phyloP scores from a whole-genome alignment of 129 eudicot species.

The Centaurea solstitialis region DNA sequence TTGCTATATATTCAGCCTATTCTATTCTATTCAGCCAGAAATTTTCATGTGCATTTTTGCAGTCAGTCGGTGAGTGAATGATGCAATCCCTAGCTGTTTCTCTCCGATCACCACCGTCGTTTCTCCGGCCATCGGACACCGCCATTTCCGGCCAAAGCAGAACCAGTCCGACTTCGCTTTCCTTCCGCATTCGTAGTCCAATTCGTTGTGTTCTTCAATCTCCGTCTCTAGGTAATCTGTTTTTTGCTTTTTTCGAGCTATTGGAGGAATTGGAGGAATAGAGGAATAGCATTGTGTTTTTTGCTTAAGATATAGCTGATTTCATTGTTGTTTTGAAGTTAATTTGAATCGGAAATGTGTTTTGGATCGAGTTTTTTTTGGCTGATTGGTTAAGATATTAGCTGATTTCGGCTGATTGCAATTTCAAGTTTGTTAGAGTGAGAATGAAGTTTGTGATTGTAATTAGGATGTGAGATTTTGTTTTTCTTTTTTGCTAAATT shows the following conservation, averaged over 20 bases:
- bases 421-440: constrained; percentile 1
- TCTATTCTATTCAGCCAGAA: neutral
- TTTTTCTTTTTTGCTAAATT: constrained; percentile 4
- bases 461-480: constrained; percentile 8
- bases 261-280: too few relatives aligned
- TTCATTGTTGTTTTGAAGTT: neutral
- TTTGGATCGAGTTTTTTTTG: neutral
- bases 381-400: constrained; percentile 11
- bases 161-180: constrained; percentile 7
- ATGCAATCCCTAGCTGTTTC: constrained; percentile 52
- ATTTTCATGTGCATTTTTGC: constrained; percentile 22
- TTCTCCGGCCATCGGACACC: constrained; percentile 20
- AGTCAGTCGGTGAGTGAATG: constrained; percentile 13
- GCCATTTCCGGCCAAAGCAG: constrained; percentile 19
- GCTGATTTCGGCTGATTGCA: neutral
- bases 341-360: constrained; percentile 1
- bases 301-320: constrained; percentile 5
- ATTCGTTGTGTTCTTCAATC: constrained; percentile 50
- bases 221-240: constrained; percentile 40
- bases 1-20: too few relatives aligned
- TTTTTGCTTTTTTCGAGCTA: too few relatives aligned
- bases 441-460: constrained; percentile 2
- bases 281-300: constrained; percentile 4
- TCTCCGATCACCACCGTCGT: constrained; percentile 40
- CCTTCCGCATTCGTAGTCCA: constrained; percentile 35